Conservation (phyloP, 805 yeast genomes). For the Candida tallmaniae region DNA sequence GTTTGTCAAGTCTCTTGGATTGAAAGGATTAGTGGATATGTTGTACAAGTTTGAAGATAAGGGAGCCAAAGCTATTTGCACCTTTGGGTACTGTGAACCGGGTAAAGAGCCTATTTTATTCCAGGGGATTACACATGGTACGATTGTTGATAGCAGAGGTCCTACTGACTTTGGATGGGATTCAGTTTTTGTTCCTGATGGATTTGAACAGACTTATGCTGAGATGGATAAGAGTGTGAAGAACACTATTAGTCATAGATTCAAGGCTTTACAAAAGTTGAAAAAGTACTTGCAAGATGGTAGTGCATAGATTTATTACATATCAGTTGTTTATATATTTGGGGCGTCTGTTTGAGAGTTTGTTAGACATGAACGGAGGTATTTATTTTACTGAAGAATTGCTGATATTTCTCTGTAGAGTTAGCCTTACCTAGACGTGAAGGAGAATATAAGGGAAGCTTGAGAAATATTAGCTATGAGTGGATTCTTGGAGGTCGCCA, state of each 20-base stretch:
- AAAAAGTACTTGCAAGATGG: conserved; percentile 59
- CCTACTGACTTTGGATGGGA: conserved; percentile 92
- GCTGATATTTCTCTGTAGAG: too few species aligned
- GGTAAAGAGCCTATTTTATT: conserved; percentile 69
- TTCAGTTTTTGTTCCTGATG: conserved; percentile 80
- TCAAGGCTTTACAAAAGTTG: conserved; percentile 72
- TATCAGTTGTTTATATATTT: too few species aligned
- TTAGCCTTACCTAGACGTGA: too few species aligned
- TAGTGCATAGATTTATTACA: too few species aligned
- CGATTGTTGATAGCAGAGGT: conserved; percentile 74
- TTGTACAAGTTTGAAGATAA: conserved; percentile 78
- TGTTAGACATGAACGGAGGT: too few species aligned
- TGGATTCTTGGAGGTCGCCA: too few species aligned
- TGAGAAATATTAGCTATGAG: too few species aligned
- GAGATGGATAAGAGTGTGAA: conserved; percentile 78
- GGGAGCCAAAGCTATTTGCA: conserved; percentile 82
- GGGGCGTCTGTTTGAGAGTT: too few species aligned
- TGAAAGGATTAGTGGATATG: conserved; percentile 72
- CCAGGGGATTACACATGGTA: conserved; percentile 81
- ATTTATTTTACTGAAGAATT: too few species aligned
- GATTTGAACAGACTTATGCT: conserved; percentile 67
- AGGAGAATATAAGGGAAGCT: too few species aligned
- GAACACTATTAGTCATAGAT: conserved; percentile 84
- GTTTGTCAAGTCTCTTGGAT: conserved; percentile 77
- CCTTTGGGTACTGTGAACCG: conserved; percentile 86